phyloP scores from a whole-genome alignment of 345 rosid species.

The Mallotus nudiflorus region DNA sequence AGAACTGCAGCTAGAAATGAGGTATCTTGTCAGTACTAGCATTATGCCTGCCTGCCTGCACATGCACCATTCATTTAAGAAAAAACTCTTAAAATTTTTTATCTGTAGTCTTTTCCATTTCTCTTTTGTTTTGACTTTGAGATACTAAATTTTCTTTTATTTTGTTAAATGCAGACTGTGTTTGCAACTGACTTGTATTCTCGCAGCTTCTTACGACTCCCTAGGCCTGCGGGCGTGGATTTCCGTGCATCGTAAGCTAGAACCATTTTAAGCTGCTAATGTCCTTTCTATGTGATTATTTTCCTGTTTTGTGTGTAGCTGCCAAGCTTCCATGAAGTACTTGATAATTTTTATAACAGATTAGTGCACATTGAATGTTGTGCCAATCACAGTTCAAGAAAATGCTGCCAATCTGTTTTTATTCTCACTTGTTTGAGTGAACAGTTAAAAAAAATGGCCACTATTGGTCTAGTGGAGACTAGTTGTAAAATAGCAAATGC shows the following conservation, averaged over 20 bases:
- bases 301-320: background rate
- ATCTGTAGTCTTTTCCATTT: background rate
- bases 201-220: constrained; percentile 80
- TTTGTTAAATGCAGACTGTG: constrained; percentile 63
- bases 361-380: background rate
- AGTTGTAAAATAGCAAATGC: background rate
- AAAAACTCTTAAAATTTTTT: background rate
- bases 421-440: background rate
- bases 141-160: constrained; percentile 11
- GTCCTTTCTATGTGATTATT: background rate
- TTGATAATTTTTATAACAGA: background rate
- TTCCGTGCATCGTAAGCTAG: constrained; percentile 86
- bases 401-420: background rate
- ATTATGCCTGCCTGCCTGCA: background rate
- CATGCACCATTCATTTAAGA: background rate
- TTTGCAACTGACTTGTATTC: constrained; percentile 89
- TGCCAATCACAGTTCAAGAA: too few relatives aligned
- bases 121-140: background rate
- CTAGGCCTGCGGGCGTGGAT: constrained; percentile 91
- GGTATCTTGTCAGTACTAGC: background rate
- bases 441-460: background rate
- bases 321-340: background rate
- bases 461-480: background rate
- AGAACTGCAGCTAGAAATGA: background rate
- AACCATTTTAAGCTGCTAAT: background rate